A percentile compares a stretch with the other conserved stretches of the same genome.
These are phyloP conservation scores for Aegilops tauschii DNA, from an alignment of 176 grass and related monocot genomes.

Conservation along the genomic window DNA sequence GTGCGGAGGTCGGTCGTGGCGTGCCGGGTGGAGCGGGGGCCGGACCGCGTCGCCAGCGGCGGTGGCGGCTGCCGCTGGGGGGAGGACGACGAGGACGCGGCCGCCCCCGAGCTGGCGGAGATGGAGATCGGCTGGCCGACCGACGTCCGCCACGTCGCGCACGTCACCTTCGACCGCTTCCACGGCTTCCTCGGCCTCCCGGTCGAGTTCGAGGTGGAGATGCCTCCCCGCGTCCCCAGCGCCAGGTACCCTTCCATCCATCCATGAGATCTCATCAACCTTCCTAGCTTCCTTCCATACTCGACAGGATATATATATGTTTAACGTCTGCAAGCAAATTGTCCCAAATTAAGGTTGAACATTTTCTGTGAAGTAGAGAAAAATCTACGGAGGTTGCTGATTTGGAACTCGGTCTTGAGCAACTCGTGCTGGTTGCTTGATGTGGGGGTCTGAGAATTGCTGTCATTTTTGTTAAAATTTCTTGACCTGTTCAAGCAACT, in stretches of 20 bases:
- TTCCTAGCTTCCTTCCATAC: not conserved
- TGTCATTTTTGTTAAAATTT: not conserved
- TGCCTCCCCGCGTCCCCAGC: slow-evolving; percentile 80
- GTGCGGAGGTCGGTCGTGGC: slow-evolving; percentile 76
- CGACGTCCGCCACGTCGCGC: slow-evolving; percentile 78
- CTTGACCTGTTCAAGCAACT: not conserved
- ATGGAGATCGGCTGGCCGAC: slow-evolving; percentile 93
- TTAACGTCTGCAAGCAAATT: not conserved
- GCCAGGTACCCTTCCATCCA: slow-evolving; percentile 47
- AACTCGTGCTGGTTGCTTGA: not conserved
- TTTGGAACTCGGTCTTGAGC: not conserved
- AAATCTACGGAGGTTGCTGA: not conserved
- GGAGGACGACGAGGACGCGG: slow-evolving; percentile 8
- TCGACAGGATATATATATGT: not conserved
- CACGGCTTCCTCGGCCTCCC: slow-evolving; percentile 89
- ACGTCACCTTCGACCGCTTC: slow-evolving; percentile 94
- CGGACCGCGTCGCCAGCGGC: not conserved
- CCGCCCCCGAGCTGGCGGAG: slow-evolving; percentile 17
- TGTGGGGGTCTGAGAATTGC: not conserved
- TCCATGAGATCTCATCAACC: slow-evolving; percentile 3
- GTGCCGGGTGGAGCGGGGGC: slow-evolving; percentile 58
- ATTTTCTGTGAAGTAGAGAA: not conserved
- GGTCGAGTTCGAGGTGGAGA: slow-evolving; percentile 85
- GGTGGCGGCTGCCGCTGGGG: not conserved
- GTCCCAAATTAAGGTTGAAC: not conserved